Percentiles rank a stretch among this genome's conserved stretches.
Conservation (phyloP, 345 rosid species). For the Hypericum perforatum region DNA sequence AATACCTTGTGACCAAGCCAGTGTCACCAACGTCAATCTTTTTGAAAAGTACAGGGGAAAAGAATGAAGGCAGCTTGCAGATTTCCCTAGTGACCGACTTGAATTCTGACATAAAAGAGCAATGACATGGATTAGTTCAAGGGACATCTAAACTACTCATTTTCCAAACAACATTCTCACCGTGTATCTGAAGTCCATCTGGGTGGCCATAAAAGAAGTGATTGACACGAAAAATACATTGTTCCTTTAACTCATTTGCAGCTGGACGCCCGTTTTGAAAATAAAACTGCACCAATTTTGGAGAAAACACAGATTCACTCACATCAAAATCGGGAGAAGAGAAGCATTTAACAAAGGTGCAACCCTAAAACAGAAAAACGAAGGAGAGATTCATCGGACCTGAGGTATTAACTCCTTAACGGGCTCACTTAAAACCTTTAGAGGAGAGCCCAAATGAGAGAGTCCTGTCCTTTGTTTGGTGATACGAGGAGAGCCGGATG, state of each 20-base stretch:
- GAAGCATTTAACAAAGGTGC: background rate
- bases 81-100: conserved; percentile 58
- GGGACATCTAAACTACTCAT: conserved; percentile 1
- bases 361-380: background rate
- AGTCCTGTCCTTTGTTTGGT: conserved; percentile 20
- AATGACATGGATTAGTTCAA: conserved; percentile 5
- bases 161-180: conserved; percentile 11
- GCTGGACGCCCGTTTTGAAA: conserved; percentile 24
- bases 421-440: conserved; percentile 16
- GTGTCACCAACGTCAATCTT: conserved; percentile 48
- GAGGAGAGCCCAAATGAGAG: conserved; percentile 15
- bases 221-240: conserved; percentile 14
- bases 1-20: conserved; percentile 67
- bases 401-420: conserved; percentile 22
- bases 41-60: conserved; percentile 56
- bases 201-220: conserved; percentile 13
- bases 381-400: conserved; percentile 12
- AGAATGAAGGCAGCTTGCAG: conserved; percentile 84
- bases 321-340: background rate
- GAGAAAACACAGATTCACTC: background rate
- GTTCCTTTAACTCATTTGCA: conserved; percentile 19
- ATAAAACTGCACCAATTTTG: conserved; percentile 19
- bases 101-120: conserved; percentile 50
- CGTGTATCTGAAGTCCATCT: conserved; percentile 17
- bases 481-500: conserved; percentile 21